A percentile compares a stretch with the other conserved stretches of the same genome.
Evolutionary conservation across 1,139 yeast genomes (phyloP).

Genomic region (Nakaseomyces delphensis): DNA sequence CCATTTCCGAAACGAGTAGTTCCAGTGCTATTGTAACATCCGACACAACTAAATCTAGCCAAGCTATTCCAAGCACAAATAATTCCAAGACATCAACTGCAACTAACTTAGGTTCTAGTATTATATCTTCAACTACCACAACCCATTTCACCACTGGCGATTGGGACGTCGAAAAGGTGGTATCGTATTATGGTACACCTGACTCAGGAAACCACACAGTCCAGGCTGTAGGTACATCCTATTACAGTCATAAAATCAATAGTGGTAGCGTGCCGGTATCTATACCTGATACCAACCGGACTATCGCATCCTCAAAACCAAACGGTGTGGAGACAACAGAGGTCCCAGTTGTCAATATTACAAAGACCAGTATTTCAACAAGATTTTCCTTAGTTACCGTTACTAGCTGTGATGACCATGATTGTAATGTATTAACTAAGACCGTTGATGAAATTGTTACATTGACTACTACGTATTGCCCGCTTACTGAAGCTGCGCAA

Average conservation of each 20-base stretch:
- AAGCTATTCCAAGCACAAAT: no score
- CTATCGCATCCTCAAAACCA: neutral
- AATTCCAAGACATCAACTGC: no score
- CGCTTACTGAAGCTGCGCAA: neutral
- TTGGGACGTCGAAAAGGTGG: neutral
- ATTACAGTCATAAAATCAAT: neutral
- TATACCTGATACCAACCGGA: neutral
- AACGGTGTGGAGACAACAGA: neutral
- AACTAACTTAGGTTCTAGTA: neutral
- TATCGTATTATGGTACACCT: neutral
- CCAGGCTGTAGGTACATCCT: neutral
- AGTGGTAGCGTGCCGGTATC: neutral
- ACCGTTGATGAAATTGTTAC: constrained; percentile 1
- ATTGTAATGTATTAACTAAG: neutral
- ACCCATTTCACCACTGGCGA: neutral
- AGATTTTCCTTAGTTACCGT: neutral
- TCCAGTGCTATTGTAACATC: neutral
- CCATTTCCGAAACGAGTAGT: neutral
- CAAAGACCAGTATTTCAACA: neutral
- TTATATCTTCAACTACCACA: neutral
- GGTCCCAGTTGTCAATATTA: neutral
- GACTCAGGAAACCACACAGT: neutral
- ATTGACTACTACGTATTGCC: constrained; percentile 3
- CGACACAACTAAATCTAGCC: no score
- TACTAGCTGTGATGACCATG: constrained; percentile 2